phyloP scores from a whole-genome alignment of 2,329 filamentous ascomycete genomes.

The Aureobasidium sp. region DNA sequence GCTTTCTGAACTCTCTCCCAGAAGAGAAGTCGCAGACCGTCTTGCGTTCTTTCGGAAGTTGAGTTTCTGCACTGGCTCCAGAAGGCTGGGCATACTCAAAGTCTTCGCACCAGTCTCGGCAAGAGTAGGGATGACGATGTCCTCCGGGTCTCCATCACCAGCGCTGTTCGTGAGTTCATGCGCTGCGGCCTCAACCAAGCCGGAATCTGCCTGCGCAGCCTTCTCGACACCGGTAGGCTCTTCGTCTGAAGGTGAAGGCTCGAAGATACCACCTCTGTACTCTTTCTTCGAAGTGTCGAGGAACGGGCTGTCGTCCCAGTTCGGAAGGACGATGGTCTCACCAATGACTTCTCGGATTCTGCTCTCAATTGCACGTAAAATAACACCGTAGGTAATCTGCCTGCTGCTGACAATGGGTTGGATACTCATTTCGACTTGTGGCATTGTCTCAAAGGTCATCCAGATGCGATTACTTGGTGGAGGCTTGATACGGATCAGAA shows the following conservation, averaged over 20 bases:
- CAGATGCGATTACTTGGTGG: constrained; percentile 94
- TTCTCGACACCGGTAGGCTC: constrained; percentile 10
- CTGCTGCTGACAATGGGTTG: constrained; percentile 92
- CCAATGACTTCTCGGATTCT: constrained; percentile 89
- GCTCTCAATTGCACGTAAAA: constrained; percentile 88
- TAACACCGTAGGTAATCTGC: constrained; percentile 90
- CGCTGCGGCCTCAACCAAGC: constrained; percentile 2
- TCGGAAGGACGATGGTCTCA: constrained; percentile 83
- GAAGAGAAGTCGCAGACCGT: constrained; percentile 22
- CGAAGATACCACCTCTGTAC: constrained; percentile 81
- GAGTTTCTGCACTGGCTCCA: constrained; percentile 14
- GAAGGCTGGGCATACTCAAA: constrained; percentile 21
- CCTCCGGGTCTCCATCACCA: constrained; percentile 6
- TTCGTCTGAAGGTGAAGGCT: constrained; percentile 5
- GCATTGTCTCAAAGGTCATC: constrained; percentile 90
- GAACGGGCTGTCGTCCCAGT: constrained; percentile 95
- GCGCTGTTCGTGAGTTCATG: constrained; percentile 5
- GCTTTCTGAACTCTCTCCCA: constrained; percentile 21
- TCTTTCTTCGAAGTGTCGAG: constrained; percentile 69
- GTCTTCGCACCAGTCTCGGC: constrained; percentile 17
- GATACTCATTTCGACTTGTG: constrained; percentile 87
- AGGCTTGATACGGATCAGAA: constrained; percentile 82
- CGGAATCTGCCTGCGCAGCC: background rate
- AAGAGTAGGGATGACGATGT: constrained; percentile 5
- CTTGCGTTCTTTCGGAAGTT: constrained; percentile 16